phyloP scores from a whole-genome alignment of 257 asterid species.

The Osmanthus fragrans region DNA sequence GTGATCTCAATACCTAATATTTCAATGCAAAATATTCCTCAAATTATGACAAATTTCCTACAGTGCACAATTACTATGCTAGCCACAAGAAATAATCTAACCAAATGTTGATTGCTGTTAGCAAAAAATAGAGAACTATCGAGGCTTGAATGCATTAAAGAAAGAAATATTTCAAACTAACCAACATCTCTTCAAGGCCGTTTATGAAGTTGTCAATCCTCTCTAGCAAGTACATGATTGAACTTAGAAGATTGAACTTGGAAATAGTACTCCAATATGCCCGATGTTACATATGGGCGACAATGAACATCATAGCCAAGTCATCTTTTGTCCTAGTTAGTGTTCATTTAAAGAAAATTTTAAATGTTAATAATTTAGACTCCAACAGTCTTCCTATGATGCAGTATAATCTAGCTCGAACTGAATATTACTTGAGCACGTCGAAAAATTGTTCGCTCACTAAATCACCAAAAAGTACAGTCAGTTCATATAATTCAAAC shows the following conservation, averaged over 20 bases:
- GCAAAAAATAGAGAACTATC: slow-evolving; percentile 3
- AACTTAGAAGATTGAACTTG: slow-evolving; percentile 77
- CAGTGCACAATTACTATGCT: background rate
- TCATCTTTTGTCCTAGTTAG: slow-evolving; percentile 85
- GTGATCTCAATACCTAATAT: background rate
- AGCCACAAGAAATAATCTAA: slow-evolving; percentile 11
- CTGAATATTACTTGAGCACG: slow-evolving; percentile 72
- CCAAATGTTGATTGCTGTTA: background rate
- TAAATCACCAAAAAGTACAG: slow-evolving; percentile 83
- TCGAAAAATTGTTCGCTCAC: slow-evolving; percentile 86
- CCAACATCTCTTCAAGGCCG: slow-evolving; percentile 75
- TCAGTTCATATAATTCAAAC: slow-evolving; percentile 62
- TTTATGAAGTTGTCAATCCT: slow-evolving; percentile 79
- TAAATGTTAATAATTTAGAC: background rate
- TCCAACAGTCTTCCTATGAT: background rate
- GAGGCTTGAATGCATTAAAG: background rate
- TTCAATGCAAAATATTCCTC: slow-evolving; percentile 12
- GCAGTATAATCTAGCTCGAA: background rate
- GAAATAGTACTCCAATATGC: slow-evolving; percentile 79
- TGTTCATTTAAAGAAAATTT: background rate
- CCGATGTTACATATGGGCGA: slow-evolving; percentile 78
- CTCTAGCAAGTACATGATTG: slow-evolving; percentile 75
- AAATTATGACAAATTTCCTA: slow-evolving; percentile 3
- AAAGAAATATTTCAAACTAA: slow-evolving; percentile 28
- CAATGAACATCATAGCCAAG: slow-evolving; percentile 95